Base-by-base conservation (phyloP, 1,139 yeast genomes). In the Oligophagozyma castellii region DNA sequence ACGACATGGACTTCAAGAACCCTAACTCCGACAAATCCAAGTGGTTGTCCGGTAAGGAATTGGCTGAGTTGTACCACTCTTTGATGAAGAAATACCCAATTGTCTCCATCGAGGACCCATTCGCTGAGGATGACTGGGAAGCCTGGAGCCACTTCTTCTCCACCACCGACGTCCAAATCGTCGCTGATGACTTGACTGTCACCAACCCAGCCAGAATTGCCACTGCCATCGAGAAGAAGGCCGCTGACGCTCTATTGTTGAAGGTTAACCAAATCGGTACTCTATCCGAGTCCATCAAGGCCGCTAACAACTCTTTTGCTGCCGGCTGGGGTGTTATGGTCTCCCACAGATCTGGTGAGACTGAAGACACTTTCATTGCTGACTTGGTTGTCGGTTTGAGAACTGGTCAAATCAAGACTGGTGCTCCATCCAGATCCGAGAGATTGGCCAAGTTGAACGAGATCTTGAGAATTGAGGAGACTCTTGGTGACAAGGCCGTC, bases 391-490 rank as follows among this genome's bases (percentile, higher is more conserved):
- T 86, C 53, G 96, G 95, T 69, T 71, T 86, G 61, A 80, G 95
- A 73, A 57, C 93, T 48, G 95, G 95, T 61, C 95, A 86, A 73
- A 77, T 86, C 65, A 86, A 86, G 84, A 79, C 95, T 51, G 96
- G 96, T 76, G 95, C 96, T 58, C 95, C 95, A 59, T 93, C 95
- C 50, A 83, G 96, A 73, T 81, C 95, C 46, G 96, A 86, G 72
- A 84, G 96, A 75, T 76, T 86, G 63, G 95, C 95, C 60, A 86
- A 86, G 71, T 77, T 77, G 64, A 79, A 79, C 76, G 93, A 84
- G 72, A 77, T 86, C 64, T 73, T 86, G 63, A 81, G 95, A 70
- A 86, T 86, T 54, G 95, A 86, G 73, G 93, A 86, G 69, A 83
- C 78, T 67, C 78, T 86, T 58, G 95, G 95, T 58, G 83, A 71